Percentiles rank a stretch among this genome's conserved stretches.
These are phyloP conservation scores for Polytrichum formosum DNA, from an alignment of 225 moss, liverwort and hornwort genomes.

Conservation along the genomic window DNA sequence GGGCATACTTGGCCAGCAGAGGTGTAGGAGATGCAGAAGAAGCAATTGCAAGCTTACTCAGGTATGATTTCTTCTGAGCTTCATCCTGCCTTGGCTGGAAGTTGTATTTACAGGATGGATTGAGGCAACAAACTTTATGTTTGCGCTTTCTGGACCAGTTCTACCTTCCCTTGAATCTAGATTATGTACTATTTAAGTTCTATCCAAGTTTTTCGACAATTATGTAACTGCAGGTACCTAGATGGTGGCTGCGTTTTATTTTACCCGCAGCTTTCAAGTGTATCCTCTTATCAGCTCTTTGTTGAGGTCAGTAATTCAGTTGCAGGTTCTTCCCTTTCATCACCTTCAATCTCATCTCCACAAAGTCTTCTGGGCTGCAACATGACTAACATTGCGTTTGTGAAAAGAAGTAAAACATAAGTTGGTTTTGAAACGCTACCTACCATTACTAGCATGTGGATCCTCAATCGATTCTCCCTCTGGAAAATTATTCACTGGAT, in stretches of 20 bases:
- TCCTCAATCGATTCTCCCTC: too few relatives aligned
- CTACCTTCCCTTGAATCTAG: not conserved
- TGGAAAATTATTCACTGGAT: too few relatives aligned
- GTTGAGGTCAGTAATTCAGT: slow-evolving; percentile 36
- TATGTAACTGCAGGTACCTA: slow-evolving; percentile 45
- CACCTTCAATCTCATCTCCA: too few relatives aligned
- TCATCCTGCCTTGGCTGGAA: slow-evolving; percentile 2
- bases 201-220: not conserved
- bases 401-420: too few relatives aligned
- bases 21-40: slow-evolving; percentile 61
- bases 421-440: too few relatives aligned
- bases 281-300: slow-evolving; percentile 63
- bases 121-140: not conserved
- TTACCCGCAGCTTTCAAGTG: slow-evolving; percentile 60
- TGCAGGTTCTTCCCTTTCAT: not conserved
- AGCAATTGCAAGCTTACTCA: slow-evolving; percentile 50
- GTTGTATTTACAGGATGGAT: not conserved
- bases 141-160: slow-evolving; percentile 8
- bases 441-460: too few relatives aligned
- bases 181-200: not conserved
- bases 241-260: slow-evolving; percentile 64
- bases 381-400: too few relatives aligned
- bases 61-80: slow-evolving; percentile 21
- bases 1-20: slow-evolving; percentile 45
- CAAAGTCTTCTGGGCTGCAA: too few relatives aligned